Evolutionary conservation across 2,329 filamentous ascomycete species (phyloP).

Genomic region (Talaromyces pinophilus): DNA sequence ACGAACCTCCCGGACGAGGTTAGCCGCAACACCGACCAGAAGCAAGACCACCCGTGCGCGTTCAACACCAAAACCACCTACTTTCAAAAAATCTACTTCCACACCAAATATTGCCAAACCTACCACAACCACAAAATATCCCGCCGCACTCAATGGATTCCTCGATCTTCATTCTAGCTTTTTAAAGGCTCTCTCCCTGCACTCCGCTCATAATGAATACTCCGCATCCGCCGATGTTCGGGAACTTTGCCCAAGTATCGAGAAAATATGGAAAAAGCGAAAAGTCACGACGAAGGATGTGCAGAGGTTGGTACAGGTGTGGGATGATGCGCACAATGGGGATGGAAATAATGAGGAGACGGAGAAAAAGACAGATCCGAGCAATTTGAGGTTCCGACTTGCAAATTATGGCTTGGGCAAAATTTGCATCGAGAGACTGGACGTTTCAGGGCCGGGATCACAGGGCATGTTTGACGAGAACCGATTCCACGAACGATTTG

Average conservation of each 20-base stretch:
- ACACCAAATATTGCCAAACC: not conserved
- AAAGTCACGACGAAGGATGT: constrained; percentile 66
- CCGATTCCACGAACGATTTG: constrained; percentile 54
- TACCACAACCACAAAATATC: constrained; percentile 25
- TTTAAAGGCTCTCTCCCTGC: constrained; percentile 66
- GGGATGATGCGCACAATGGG: constrained; percentile 42
- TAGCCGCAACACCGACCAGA: constrained; percentile 9
- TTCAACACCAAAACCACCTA: not conserved
- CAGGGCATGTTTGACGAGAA: constrained; percentile 44
- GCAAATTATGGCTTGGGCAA: constrained; percentile 45
- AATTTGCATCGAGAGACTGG: constrained; percentile 39
- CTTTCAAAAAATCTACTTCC: not conserved
- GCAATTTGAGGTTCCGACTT: constrained; percentile 37
- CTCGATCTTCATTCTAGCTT: constrained; percentile 67
- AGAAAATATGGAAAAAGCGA: constrained; percentile 71
- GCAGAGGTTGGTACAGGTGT: constrained; percentile 66
- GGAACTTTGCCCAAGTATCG: constrained; percentile 62
- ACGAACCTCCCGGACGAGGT: constrained; percentile 24
- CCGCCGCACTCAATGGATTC: constrained; percentile 51
- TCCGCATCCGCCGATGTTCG: constrained; percentile 65
- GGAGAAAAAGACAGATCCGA: not conserved
- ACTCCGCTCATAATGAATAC: constrained; percentile 68
- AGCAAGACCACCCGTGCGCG: constrained; percentile 5
- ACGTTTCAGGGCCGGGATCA: constrained; percentile 11
- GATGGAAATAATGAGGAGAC: constrained; percentile 15